phyloP scores from a whole-genome alignment of 768 basidiomycete species.

The Calocera cornea region DNA sequence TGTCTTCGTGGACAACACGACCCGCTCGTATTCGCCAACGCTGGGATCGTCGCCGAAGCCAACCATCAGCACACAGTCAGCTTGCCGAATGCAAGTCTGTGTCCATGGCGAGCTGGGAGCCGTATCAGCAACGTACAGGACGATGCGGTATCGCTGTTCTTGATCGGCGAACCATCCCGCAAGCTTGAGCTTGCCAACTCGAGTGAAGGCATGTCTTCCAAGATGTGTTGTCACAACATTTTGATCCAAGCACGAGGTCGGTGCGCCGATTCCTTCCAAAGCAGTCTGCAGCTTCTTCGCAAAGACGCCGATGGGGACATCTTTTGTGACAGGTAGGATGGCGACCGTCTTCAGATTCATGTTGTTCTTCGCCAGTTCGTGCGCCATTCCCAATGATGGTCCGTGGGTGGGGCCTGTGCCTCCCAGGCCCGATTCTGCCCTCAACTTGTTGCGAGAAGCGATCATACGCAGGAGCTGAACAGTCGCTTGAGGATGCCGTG shows the following conservation, averaged over 20 bases:
- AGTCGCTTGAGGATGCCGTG: conserved; percentile 22
- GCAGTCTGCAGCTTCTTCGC: conserved; percentile 78
- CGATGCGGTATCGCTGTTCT: conserved; percentile 84
- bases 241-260: conserved; percentile 86
- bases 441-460: conserved; percentile 76
- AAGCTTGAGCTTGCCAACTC: conserved; percentile 95
- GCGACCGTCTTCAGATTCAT: conserved; percentile 89
- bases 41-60: conserved; percentile 80
- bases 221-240: conserved; percentile 83
- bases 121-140: conserved; percentile 92
- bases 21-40: conserved; percentile 86
- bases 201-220: conserved; percentile 86
- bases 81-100: conserved; percentile 94
- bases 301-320: conserved; percentile 80
- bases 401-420: conserved; percentile 13
- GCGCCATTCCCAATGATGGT: conserved; percentile 6
- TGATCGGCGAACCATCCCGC: conserved; percentile 89
- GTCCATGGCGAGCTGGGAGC: conserved; percentile 95
- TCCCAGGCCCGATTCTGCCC: conserved; percentile 40
- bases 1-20: conserved; percentile 89
- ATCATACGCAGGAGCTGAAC: conserved; percentile 59
- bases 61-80: conserved; percentile 86
- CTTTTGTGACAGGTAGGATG: conserved; percentile 72
- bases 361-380: conserved; percentile 62
- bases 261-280: conserved; percentile 84